phyloP scores from a whole-genome alignment of 179 eudicot species.

The Pouteria campechiana region DNA sequence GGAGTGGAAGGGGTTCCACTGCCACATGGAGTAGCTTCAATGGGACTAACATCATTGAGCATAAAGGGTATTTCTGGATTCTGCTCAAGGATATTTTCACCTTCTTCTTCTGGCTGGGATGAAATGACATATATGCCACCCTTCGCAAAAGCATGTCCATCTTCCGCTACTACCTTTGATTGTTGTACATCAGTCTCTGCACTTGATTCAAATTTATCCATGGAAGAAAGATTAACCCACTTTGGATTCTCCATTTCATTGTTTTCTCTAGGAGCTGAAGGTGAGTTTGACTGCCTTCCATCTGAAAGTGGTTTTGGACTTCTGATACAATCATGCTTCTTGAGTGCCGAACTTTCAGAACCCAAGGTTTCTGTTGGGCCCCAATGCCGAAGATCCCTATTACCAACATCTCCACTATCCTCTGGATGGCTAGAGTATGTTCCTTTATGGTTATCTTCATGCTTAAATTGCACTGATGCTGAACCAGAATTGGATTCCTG shows the following conservation, averaged over 20 bases:
- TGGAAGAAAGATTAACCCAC: conserved; percentile 4
- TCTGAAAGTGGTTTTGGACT: neutral
- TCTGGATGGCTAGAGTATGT: neutral
- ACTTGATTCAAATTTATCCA: conserved; percentile 17
- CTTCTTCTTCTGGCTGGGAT: too few species aligned
- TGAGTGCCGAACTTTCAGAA: conserved; percentile 4
- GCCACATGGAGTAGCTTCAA: conserved; percentile 14
- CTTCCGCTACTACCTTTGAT: neutral
- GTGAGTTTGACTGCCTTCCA: neutral
- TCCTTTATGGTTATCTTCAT: neutral
- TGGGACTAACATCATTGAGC: conserved; percentile 7
- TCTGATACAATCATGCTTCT: neutral
- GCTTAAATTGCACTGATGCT: neutral
- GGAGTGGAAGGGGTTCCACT: conserved; percentile 3
- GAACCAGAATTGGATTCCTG: conserved; percentile 1
- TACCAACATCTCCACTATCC: conserved; percentile 2
- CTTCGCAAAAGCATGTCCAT: too few species aligned
- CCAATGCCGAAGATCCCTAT: neutral
- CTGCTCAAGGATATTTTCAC: neutral
- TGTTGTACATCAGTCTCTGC: conserved; percentile 27
- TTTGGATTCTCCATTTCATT: neutral
- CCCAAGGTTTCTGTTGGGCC: conserved; percentile 1
- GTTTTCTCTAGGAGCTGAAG: conserved; percentile 2
- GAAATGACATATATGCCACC: too few species aligned
- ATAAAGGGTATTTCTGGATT: conserved; percentile 5